Evolutionary conservation across 2,329 filamentous ascomycete genomes (phyloP), one percentile per base, ranked within the genome.

Genomic region (Blastomyces parvus): DNA sequence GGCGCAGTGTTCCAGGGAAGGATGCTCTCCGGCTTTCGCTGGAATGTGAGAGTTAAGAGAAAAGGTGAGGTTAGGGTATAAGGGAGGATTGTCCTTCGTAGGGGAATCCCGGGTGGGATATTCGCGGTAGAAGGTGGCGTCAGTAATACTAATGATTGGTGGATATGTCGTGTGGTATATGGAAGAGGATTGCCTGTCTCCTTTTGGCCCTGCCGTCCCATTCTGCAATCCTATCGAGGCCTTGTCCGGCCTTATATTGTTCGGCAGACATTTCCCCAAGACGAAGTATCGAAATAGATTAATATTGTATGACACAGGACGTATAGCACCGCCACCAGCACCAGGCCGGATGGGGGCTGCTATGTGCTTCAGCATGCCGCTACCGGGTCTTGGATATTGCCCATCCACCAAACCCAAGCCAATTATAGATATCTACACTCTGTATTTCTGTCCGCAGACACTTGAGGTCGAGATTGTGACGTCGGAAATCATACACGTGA

Each of bases 91-190:
- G 22, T 81, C 36, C 76, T 65, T 81, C 75, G 46, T 76, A 72
- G 48, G 79, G 73, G 22, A 76, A 70, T 36, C 70, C 56, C 74
- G 66, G 2, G 82, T 82, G 14, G 90, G 89, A 73, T 92, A 87
- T 59, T 86, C 83, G 50, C 86, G 85, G 77, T 93, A 95, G 76
- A 96, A 95, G 0, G 90, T 93, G 74, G 84, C 91, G 78, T 91
- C 86, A 70, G 82, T 73, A 71, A 96, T 91, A 69, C 81, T 81
- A 66, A 96, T 83, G 64, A 92, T 81, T 50, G 88, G 86, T 0
- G 42, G 58, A n/a, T 50, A 56, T 38, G n/a, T 8, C 17, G 52
- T 8, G 33, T 22, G 30, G 19, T 11, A 33, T 56, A 55, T 7
- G 36, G 36, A 27, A 17, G 50, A 19, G 7, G 50, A 30, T 30